A percentile compares a stretch with the other conserved stretches of the same genome.
phyloP scores from a whole-genome alignment of 176 grass and related monocot genomes.

The Musa schizocarpa region DNA sequence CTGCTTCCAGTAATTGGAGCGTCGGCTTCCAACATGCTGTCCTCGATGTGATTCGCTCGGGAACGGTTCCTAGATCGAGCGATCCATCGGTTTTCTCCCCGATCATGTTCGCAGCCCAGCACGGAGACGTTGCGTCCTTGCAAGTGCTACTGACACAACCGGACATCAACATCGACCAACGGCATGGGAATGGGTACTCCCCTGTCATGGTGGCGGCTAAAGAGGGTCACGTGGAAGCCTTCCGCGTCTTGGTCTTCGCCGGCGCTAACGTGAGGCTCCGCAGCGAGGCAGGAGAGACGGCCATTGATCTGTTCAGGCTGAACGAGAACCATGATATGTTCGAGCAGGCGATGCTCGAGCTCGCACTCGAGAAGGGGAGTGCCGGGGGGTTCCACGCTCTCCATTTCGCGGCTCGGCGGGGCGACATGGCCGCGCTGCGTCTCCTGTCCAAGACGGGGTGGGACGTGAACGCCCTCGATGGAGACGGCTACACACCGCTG shows the following conservation, averaged over 20 bases:
- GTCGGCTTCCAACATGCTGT: constrained; percentile 35
- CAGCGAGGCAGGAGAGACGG: constrained; percentile 48
- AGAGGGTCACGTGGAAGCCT: constrained; percentile 54
- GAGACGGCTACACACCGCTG: constrained; percentile 71
- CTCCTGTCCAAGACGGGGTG: constrained; percentile 45
- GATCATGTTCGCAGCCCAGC: constrained; percentile 36
- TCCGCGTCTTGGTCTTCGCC: constrained; percentile 64
- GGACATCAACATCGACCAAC: constrained; percentile 50
- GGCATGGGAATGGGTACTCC: constrained; percentile 45
- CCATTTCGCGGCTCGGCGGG: constrained; percentile 65
- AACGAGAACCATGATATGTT: constrained; percentile 77
- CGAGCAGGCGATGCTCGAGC: constrained; percentile 89
- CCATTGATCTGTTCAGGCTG: constrained; percentile 39
- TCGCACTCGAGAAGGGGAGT: constrained; percentile 69
- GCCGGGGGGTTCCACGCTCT: constrained; percentile 64
- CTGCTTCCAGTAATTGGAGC: constrained; percentile 39
- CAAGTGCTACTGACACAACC: constrained; percentile 42
- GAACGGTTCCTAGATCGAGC: constrained; percentile 42
- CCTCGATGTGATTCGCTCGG: constrained; percentile 36
- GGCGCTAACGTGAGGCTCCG: constrained; percentile 57
- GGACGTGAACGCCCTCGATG: constrained; percentile 57
- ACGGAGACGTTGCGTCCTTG: constrained; percentile 40
- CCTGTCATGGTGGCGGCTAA: constrained; percentile 54
- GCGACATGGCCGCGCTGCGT: constrained; percentile 39
- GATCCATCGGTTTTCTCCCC: constrained; percentile 54